Evolutionary conservation across 805 yeast species (phyloP), one percentile per base, ranked within the genome.

Genomic region (Yarrowia yakushimensis): DNA sequence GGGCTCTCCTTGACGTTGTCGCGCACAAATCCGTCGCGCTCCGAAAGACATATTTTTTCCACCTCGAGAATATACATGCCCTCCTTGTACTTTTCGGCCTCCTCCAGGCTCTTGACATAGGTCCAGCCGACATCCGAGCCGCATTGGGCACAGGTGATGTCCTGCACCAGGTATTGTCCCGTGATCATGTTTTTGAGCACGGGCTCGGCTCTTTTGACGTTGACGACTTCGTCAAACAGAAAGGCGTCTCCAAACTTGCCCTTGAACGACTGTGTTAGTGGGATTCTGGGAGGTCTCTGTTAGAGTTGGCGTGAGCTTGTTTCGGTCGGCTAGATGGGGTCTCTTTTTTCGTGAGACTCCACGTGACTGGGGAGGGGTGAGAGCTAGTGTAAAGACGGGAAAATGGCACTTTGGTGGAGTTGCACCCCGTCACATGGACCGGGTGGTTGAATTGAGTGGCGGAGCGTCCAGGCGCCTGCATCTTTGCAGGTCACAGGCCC

Each of bases 171-270:
- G 67, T 84, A 86, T 23, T 69, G 69, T 0, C 90, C 90, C 0
- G 89, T 85, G 28, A 80, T 74, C 90, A 86, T 85, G 37, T 75
- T 69, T 34, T 82, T 73, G 15, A 72, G 73, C 63, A 76, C 81
- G 2, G 71, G 66, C 11, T 69, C 68, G 0, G 77, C 77, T 37
- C 72, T 74, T 8, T 72, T 70, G 43, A 77, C 76, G 67, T 82
- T 82, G 41, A 78, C 79, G 68, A 82, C 83, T 36, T 74, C 73
- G 46, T 77, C 73, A 65, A 85, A 82, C 42, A 85, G 72, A 65
- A 76, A 79, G 1, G 88, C 90, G 60, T 78, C 78, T 0, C 90
- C 90, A 0, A 81, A 76, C 43, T 76, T 75, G 0, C 89, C 90
- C 22, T 75, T 73, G 68, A 85, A 85, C 54, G 79, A 72, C 73